phyloP scores from a whole-genome alignment of 2,329 filamentous ascomycete genomes.

The Fusarium algeriense region DNA sequence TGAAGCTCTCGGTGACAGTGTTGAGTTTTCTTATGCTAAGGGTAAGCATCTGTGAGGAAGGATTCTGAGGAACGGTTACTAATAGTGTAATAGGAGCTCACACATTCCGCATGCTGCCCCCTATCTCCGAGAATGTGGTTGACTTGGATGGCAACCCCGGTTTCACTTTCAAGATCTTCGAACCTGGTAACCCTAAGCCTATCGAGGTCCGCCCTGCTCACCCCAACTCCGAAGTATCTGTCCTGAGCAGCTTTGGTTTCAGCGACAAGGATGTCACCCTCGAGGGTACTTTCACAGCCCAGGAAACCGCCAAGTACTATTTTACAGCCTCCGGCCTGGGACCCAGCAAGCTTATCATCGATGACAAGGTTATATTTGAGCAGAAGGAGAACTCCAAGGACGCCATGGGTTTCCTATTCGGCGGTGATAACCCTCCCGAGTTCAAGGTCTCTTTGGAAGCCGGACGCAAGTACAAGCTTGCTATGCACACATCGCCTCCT shows the following conservation, averaged over 20 bases:
- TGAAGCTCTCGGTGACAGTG: constrained; percentile 45
- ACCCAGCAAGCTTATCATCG: constrained; percentile 48
- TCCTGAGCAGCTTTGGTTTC: constrained; percentile 40
- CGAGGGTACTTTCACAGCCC: constrained; percentile 49
- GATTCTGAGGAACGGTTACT: neutral
- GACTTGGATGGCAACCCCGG: constrained; percentile 51
- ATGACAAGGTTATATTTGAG: constrained; percentile 49
- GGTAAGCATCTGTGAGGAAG: constrained; percentile 18
- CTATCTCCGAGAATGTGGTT: constrained; percentile 45
- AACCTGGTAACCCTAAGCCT: constrained; percentile 45
- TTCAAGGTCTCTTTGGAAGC: constrained; percentile 47
- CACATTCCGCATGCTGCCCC: constrained; percentile 44
- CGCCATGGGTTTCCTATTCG: constrained; percentile 53
- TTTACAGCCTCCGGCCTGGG: constrained; percentile 50
- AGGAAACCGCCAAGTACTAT: constrained; percentile 50
- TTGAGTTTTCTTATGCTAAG: constrained; percentile 49
- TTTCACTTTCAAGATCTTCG: constrained; percentile 50
- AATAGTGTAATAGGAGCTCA: constrained; percentile 41
- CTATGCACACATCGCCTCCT: constrained; percentile 49
- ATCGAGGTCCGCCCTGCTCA: constrained; percentile 44
- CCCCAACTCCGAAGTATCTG: constrained; percentile 43
- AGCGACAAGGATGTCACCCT: constrained; percentile 48
- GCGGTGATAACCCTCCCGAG: constrained; percentile 48
- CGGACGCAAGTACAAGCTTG: constrained; percentile 50
- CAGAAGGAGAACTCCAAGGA: constrained; percentile 50